A percentile compares a stretch with the other conserved stretches of the same genome.
phyloP scores from a whole-genome alignment of 2,329 filamentous ascomycete genomes.

The Moelleriella libera region DNA sequence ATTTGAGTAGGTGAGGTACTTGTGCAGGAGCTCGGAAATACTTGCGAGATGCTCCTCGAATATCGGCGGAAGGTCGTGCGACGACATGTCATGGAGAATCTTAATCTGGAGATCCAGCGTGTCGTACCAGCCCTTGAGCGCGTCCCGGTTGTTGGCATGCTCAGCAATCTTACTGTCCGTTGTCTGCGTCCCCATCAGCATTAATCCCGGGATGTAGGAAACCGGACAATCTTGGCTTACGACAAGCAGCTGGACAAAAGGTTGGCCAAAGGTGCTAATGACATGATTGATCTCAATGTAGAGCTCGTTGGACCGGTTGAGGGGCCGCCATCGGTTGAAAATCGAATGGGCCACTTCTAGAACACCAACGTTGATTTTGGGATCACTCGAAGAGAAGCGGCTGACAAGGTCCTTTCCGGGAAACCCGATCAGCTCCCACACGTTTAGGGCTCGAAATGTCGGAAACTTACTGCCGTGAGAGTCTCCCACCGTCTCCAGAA shows the following conservation, averaged over 20 bases:
- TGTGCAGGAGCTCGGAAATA: constrained; percentile 71
- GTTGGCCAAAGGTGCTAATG: constrained; percentile 65
- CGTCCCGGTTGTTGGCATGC: constrained; percentile 61
- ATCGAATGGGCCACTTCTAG: constrained; percentile 97
- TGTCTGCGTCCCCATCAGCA: constrained; percentile 25
- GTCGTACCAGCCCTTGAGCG: constrained; percentile 64
- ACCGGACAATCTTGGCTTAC: constrained; percentile 29
- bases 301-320: constrained; percentile 84
- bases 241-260: constrained; percentile 69
- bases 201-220: not conserved
- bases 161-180: constrained; percentile 60
- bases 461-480: constrained; percentile 54
- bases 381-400: constrained; percentile 68
- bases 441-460: no score
- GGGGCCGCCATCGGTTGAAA: constrained; percentile 86
- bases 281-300: constrained; percentile 97
- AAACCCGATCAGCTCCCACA: not conserved
- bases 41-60: constrained; percentile 78
- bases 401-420: constrained; percentile 68
- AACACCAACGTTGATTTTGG: constrained; percentile 81
- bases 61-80: constrained; percentile 84
- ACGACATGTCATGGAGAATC: constrained; percentile 93
- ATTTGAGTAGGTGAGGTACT: constrained; percentile 86
- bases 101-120: constrained; percentile 82
- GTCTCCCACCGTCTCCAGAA: constrained; percentile 96